phyloP scores from a whole-genome alignment of 495 filamentous ascomycete genomes.

The Hypoxylon cercidicola region DNA sequence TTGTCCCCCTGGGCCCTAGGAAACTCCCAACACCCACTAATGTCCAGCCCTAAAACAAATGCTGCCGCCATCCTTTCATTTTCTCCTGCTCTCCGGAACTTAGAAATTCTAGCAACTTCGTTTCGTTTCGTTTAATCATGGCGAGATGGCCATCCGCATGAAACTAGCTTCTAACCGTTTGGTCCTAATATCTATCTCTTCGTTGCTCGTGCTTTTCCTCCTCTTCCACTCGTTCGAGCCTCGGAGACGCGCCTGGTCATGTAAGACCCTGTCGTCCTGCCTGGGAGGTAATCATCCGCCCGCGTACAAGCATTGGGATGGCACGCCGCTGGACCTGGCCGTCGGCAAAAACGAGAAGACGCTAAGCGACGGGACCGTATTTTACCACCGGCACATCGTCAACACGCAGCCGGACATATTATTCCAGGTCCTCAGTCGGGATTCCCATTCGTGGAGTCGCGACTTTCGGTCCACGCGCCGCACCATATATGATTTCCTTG shows the following conservation, averaged over 20 bases:
- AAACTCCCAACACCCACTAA: slow-evolving; percentile 3
- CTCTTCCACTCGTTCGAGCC: slow-evolving; percentile 35
- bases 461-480: slow-evolving; percentile 36
- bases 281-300: slow-evolving; percentile 22
- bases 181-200: slow-evolving; percentile 17
- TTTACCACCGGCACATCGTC: slow-evolving; percentile 34
- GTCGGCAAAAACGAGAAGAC: slow-evolving; percentile 34
- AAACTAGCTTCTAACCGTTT: slow-evolving; percentile 24
- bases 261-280: slow-evolving; percentile 35
- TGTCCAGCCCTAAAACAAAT: slow-evolving; percentile 18
- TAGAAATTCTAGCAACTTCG: too few relatives aligned
- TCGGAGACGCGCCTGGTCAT: slow-evolving; percentile 35
- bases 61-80: slow-evolving; percentile 11
- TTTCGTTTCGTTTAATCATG: slow-evolving; percentile 15
- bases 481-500: slow-evolving; percentile 41
- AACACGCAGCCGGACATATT: slow-evolving; percentile 34
- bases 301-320: slow-evolving; percentile 36
- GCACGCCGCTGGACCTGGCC: slow-evolving; percentile 22
- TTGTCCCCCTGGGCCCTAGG: background rate
- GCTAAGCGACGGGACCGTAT: slow-evolving; percentile 33
- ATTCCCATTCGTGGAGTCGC: slow-evolving; percentile 34
- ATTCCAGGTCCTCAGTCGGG: slow-evolving; percentile 28
- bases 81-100: background rate
- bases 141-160: slow-evolving; percentile 21
- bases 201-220: slow-evolving; percentile 21